Evolutionary conservation across 345 rosid genomes (phyloP), one percentile per base, ranked within the genome.

Genomic region (Corymbia maculata): DNA sequence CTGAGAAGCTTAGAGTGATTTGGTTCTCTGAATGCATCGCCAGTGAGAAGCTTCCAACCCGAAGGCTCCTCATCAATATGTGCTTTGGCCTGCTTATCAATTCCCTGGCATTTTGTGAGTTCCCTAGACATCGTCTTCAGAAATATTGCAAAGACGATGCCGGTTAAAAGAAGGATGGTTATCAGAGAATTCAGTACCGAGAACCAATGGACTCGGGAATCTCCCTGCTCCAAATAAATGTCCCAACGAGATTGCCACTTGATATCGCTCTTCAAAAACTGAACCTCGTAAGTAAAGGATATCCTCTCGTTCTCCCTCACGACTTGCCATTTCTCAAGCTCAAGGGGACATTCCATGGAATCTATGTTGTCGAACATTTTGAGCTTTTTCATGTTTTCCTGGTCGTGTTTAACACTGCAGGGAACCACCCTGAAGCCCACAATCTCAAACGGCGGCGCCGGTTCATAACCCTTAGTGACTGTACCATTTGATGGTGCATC

Each of bases 21-120:
- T 13, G 86, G 90, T 32, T 53, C 88, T 86, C 79, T 79, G 86
- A 89, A 86, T 21, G 30, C 86, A 75, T 89, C 82, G 2, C 90
- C 36, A 1, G 19, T 42, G 11, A 53, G 59, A 24, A 85, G 89
- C 50, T 89, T 85, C 87, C 88, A 96, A 32, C 97, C 95, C 53
- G 94, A 93, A 64, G 94, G 90, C 93, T 96, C 97, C 90, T 96
- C 97, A 19, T 93, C 94, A 95, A 94, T 92, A 92, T 95, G 95
- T 70, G 92, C 95, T 86, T 96, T 95, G 66, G 97, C 94, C 86
- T 93, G 96, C 91, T 94, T 94, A 90, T 94, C 94, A 4, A 93
- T 92, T 88, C 95, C 98, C 94, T 95, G 96, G 52, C 95, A 95
- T 26, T 84, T 66, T 12, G 88, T 3, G 0, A 88, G 85, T 51